Base-by-base conservation (phyloP, 371 early-diverging fungal species). In the Mortierella sp. region DNA sequence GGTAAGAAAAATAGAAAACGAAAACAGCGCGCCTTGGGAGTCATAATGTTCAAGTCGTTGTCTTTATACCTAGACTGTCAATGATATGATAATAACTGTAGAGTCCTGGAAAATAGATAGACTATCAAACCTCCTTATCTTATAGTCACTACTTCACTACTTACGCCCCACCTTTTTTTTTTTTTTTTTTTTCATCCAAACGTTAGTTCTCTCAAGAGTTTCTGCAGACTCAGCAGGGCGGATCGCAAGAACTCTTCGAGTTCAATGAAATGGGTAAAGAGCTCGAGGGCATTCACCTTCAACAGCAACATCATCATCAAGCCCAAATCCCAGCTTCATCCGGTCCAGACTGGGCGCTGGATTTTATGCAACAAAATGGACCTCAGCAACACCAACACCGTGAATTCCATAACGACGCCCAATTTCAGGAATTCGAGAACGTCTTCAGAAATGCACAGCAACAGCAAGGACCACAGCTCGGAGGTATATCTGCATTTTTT, bases 261-360 rank as follows among this genome's bases (percentile, higher is more conserved):
- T 86, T 90, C 58, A 81, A 82, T 41, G 86, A 83, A 14, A 73
- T 92, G 59, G 64, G 66, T 43, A 75, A 80, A 47, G 92, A 90
- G 63, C 76, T 92, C 19, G 86, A 88, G 27, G 46, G 57, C 4
- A 83, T 90, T 31, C 69, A n/a, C n/a, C n/a, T n/a, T n/a, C n/a
- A n/a, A n/a, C n/a, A n/a, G n/a, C n/a, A n/a, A n/a, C n/a, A n/a
- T n/a, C n/a, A n/a, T n/a, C n/a, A 66, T 32, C 63, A 54, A 17
- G 59, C 60, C 11, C 80, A 69, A 50, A 56, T 55, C 43, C 70
- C 68, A 7, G 53, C 60, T 5, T 52, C 67, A 17, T 70, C 71
- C 14, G 69, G 70, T n/a, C 82, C 67, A 1, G 83, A 85, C 67
- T 93, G 93, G 93, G 84, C 91, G 4, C 60, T 75, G 34, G 92